These are phyloP conservation scores for Scheffersomyces quercinus DNA, from an alignment of 1,139 yeast species.

Conservation along the genomic window DNA sequence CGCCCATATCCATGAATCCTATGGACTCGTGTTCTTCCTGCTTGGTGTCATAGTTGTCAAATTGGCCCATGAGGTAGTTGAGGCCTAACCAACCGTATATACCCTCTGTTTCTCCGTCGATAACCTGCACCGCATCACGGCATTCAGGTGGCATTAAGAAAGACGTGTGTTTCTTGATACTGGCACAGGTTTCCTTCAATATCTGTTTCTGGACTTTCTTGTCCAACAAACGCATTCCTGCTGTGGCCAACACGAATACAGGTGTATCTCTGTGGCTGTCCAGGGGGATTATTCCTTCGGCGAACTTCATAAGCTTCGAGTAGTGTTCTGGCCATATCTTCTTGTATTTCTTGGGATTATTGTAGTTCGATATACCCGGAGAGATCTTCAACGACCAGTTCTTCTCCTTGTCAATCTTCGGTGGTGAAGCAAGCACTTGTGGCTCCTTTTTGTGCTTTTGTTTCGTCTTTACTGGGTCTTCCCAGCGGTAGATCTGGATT, in stretches of 20 bases:
- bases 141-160: conserved; percentile 55
- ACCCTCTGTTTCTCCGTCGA: conserved; percentile 83
- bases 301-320: conserved; percentile 53
- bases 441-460: conserved; percentile 21
- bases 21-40: conserved; percentile 48
- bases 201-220: conserved; percentile 45
- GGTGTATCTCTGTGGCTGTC: conserved; percentile 60
- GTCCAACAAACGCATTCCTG: conserved; percentile 75
- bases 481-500: conserved; percentile 69
- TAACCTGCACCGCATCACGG: conserved; percentile 61
- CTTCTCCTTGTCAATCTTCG: conserved; percentile 57
- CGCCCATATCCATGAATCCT: conserved; percentile 92
- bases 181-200: conserved; percentile 51
- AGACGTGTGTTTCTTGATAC: conserved; percentile 47
- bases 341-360: conserved; percentile 36
- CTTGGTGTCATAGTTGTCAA: conserved; percentile 43
- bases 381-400: conserved; percentile 62
- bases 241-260: conserved; percentile 73
- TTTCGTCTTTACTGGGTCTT: conserved; percentile 37
- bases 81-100: conserved; percentile 79
- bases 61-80: conserved; percentile 63
- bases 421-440: conserved; percentile 50
- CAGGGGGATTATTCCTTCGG: conserved; percentile 58
- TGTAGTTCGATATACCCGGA: conserved; percentile 70
- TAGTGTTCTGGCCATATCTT: conserved; percentile 65